Base-by-base conservation (phyloP, 2,329 filamentous ascomycete genomes). In the Aspergillus ruber region DNA sequence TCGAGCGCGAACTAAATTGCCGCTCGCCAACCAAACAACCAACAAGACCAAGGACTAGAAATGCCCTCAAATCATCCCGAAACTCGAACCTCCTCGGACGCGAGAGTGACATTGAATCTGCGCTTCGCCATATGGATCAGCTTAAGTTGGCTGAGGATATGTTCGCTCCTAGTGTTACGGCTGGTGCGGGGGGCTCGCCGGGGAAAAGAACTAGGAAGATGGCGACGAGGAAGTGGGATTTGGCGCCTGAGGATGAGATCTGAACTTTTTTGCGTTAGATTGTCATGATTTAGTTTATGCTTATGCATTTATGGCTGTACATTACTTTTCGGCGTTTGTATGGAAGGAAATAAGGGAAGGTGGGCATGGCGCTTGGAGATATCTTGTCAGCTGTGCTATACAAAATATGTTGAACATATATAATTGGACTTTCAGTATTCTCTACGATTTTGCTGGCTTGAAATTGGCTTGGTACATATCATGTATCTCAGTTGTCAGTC, bases 1-100 rank as follows among this genome's bases (percentile, higher is more conserved):
- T 90, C 20, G 83, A 83, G 61, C 78, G 85, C 32, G 85, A 90
- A 66, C 61, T 88, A 5, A 72, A 73, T 0, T 74, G 73, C 12
- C 77, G 81, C 46, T 88, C 82, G 46, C 85, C 85, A 0, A 80
- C 74, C 3, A 85, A 81, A 67, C 25, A 12, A 29, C 25, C 25
- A 29, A 18, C 15, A 39, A 71, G 70, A 54, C 59, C 67, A n/a
- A 63, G 61, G 38, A 45, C 61, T 9, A 69, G 66, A 47, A 66
- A 63, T 9, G 50, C 53, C 42, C 49, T 60, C 42, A 36, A 60
- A 17, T 25, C 62, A 13, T 59, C 54, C 12, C 56, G 57, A 41
- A 57, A 61, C 23, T 56, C 60, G 20, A 69, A 61, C 36, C 50
- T 63, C 8, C 56, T 66, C 0, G 57, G 63, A 38, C 62, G 66